Percentiles rank a stretch among this genome's conserved stretches.
Evolutionary conservation across 2,329 filamentous ascomycete genomes (phyloP).

Genomic region (Neopestalotiopsis sp.): DNA sequence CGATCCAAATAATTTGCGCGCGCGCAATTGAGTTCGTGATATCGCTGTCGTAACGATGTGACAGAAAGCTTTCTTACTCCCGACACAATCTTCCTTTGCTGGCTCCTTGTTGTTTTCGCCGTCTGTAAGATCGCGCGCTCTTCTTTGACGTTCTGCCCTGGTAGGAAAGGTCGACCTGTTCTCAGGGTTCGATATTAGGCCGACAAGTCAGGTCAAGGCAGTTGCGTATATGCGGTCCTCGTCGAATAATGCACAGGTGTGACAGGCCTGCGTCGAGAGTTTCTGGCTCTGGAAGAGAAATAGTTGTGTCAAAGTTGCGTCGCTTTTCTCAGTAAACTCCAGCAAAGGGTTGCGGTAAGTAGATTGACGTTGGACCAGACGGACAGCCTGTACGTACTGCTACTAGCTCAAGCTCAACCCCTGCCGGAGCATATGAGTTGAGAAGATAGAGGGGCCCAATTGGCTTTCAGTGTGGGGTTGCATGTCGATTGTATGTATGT

Average conservation of each 20-base stretch:
- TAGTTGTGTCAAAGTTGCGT: not conserved
- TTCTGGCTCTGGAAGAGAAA: too few species aligned
- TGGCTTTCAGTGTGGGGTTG: not conserved
- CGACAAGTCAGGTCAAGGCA: not conserved
- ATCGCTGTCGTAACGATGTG: too few species aligned
- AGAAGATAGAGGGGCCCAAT: not conserved
- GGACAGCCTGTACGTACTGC: not conserved
- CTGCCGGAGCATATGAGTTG: not conserved
- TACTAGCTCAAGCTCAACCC: not conserved
- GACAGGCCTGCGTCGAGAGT: too few species aligned
- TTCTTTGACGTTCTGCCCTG: not conserved
- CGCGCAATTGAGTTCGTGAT: too few species aligned
- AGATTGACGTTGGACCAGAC: not conserved
- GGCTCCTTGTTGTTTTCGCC: not conserved
- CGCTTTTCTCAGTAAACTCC: not conserved
- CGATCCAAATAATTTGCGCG: too few species aligned
- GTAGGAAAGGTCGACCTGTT: not conserved
- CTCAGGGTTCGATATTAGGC: not conserved
- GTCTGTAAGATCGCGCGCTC: not conserved
- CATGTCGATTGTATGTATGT: not conserved
- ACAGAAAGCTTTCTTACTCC: too few species aligned
- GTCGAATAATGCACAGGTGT: not conserved
- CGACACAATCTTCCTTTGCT: too few species aligned
- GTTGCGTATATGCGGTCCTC: not conserved
- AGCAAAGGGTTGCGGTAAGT: not conserved